A percentile compares a stretch with the other conserved stretches of the same genome.
Evolutionary conservation across 2,329 filamentous ascomycete genomes (phyloP).

Genomic region (Albifimbria verrucaria): DNA sequence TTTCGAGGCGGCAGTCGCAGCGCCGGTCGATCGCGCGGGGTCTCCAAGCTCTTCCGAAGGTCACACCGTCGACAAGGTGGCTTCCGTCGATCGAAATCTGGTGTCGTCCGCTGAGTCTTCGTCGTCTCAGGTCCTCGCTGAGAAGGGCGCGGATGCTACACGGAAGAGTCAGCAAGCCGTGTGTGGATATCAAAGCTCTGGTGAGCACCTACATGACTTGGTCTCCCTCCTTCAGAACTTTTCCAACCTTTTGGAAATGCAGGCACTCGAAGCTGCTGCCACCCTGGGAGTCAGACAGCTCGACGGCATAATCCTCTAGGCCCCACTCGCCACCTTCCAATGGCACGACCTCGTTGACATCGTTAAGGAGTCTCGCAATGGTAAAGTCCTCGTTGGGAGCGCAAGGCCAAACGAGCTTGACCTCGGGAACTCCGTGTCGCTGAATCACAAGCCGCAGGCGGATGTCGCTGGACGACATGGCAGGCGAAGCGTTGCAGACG

Average conservation of each 20-base stretch:
- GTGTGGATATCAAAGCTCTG: neutral
- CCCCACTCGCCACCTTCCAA: conserved; percentile 82
- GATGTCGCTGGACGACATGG: conserved; percentile 41
- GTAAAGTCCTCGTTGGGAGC: conserved; percentile 58
- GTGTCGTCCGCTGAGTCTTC: conserved; percentile 71
- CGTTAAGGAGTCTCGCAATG: conserved; percentile 70
- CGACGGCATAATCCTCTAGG: conserved; percentile 84
- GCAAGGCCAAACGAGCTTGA: conserved; percentile 69
- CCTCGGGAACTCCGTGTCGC: conserved; percentile 70
- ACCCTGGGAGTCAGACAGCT: conserved; percentile 56
- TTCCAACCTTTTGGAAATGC: conserved; percentile 72
- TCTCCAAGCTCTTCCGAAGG: conserved; percentile 73
- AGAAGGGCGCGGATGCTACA: conserved; percentile 73
- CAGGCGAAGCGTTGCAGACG: neutral
- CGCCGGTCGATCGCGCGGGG: conserved; percentile 58
- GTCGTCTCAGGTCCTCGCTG: conserved; percentile 68
- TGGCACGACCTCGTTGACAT: conserved; percentile 76
- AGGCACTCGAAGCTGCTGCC: conserved; percentile 72
- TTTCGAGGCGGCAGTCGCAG: conserved; percentile 74
- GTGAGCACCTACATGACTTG: conserved; percentile 64
- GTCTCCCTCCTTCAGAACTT: conserved; percentile 77
- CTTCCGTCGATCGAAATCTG: conserved; percentile 78
- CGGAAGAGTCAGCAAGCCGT: conserved; percentile 6
- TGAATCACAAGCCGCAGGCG: conserved; percentile 72
- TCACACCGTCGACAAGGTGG: conserved; percentile 80